These are phyloP conservation scores for Sonneratia caseolaris DNA, from an alignment of 345 rosid genomes.

Conservation along the genomic window DNA sequence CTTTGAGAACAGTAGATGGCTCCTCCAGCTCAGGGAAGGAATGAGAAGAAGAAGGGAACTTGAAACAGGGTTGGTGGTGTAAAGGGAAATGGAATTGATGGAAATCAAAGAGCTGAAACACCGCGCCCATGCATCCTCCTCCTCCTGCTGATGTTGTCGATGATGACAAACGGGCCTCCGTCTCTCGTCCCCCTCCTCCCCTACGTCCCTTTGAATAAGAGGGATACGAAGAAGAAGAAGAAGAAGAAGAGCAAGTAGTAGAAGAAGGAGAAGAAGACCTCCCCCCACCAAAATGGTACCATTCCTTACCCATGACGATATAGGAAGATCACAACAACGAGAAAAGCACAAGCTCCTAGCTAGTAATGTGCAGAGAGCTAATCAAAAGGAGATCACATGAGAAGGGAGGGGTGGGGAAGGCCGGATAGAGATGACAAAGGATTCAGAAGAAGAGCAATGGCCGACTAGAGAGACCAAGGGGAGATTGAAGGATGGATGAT, in stretches of 20 bases:
- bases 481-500: too few species aligned
- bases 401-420: too few species aligned
- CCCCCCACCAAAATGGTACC: conserved; percentile 28
- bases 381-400: too few species aligned
- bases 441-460: too few species aligned
- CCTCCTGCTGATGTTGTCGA: background rate
- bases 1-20: conserved; percentile 23
- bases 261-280: background rate
- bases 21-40: background rate
- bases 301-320: conserved; percentile 44
- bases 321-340: too few species aligned
- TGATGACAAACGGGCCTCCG: conserved; percentile 4
- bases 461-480: too few species aligned
- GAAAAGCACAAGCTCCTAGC: too few species aligned
- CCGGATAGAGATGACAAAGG: too few species aligned
- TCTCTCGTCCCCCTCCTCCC: conserved; percentile 18
- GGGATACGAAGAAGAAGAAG: too few species aligned
- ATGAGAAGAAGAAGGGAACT: conserved; percentile 15
- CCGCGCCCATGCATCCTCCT: conserved; percentile 70
- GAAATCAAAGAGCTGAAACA: conserved; percentile 70
- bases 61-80: conserved; percentile 43
- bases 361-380: too few species aligned
- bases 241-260: background rate
- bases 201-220: background rate
- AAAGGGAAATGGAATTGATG: conserved; percentile 33